These are phyloP conservation scores for Apocynum venetum DNA, from an alignment of 257 asterid species.

Conservation along the genomic window DNA sequence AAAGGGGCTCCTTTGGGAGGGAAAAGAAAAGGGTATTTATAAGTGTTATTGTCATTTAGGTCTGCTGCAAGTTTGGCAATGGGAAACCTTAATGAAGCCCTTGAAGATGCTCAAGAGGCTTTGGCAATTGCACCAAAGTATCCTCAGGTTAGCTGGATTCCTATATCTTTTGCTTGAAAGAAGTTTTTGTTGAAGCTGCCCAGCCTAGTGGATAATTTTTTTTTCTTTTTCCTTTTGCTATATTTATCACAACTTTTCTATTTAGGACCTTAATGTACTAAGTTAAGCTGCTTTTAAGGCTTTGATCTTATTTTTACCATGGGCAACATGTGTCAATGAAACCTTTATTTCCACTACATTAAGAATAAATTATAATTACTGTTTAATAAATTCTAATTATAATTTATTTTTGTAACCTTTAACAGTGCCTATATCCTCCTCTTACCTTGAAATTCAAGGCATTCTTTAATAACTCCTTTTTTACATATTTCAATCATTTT, in stretches of 20 bases:
- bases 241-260: neutral
- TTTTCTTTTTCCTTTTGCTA: neutral
- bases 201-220: neutral
- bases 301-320: neutral
- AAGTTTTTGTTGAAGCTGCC: neutral
- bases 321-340: neutral
- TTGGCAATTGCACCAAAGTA: conserved; percentile 54
- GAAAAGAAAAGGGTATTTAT: neutral
- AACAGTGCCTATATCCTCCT: neutral
- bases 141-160: conserved; percentile 46
- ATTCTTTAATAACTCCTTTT: neutral
- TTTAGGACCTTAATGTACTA: neutral
- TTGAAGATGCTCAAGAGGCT: conserved; percentile 68
- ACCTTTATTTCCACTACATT: neutral
- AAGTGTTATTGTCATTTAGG: conserved; percentile 32
- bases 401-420: no score
- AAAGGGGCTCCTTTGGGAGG: neutral
- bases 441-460: neutral
- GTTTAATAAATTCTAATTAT: no score
- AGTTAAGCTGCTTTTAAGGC: neutral
- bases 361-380: no score
- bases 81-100: conserved; percentile 62
- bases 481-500: neutral
- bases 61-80: conserved; percentile 61
- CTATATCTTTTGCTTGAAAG: neutral